These are phyloP conservation scores for Sanghuangporus sanghuang DNA, from an alignment of 1,284 basidiomycete genomes.

Conservation along the genomic window DNA sequence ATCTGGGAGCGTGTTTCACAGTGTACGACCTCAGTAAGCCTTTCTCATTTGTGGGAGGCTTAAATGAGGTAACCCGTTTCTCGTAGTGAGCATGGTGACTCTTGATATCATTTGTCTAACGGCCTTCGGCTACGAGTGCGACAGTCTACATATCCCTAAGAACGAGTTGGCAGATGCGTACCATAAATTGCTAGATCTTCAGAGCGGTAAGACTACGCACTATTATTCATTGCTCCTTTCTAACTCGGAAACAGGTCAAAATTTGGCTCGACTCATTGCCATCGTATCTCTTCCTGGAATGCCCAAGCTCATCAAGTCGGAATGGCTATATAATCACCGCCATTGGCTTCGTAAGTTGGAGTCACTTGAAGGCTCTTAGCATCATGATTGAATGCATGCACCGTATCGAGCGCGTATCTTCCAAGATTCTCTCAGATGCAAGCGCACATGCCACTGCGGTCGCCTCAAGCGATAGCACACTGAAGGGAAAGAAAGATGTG, in stretches of 20 bases:
- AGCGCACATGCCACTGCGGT: slow-evolving; percentile 31
- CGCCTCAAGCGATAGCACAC: slow-evolving; percentile 27
- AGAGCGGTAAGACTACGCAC: slow-evolving; percentile 30
- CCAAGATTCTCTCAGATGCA: slow-evolving; percentile 36
- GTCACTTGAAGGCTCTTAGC: slow-evolving; percentile 25
- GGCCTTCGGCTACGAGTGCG: slow-evolving; percentile 42
- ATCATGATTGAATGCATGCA: slow-evolving; percentile 37
- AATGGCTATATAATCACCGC: slow-evolving; percentile 36
- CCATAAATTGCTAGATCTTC: slow-evolving; percentile 36
- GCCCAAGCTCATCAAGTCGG: slow-evolving; percentile 25
- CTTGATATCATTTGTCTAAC: slow-evolving; percentile 47
- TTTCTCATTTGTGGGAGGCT: neutral
- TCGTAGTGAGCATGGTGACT: slow-evolving; percentile 44
- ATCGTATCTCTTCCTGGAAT: slow-evolving; percentile 35
- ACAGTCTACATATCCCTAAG: slow-evolving; percentile 41
- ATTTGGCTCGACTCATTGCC: slow-evolving; percentile 34
- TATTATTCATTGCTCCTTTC: neutral
- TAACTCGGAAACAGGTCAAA: slow-evolving; percentile 26
- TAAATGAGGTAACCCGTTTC: neutral
- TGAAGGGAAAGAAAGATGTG: slow-evolving; percentile 41
- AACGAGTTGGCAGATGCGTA: slow-evolving; percentile 45
- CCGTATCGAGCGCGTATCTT: slow-evolving; percentile 36
- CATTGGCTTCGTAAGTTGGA: slow-evolving; percentile 27
- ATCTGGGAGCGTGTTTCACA: slow-evolving; percentile 26
- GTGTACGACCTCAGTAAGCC: slow-evolving; percentile 46